phyloP scores from a whole-genome alignment of 257 asterid species.

The Cinchona pubescens region DNA sequence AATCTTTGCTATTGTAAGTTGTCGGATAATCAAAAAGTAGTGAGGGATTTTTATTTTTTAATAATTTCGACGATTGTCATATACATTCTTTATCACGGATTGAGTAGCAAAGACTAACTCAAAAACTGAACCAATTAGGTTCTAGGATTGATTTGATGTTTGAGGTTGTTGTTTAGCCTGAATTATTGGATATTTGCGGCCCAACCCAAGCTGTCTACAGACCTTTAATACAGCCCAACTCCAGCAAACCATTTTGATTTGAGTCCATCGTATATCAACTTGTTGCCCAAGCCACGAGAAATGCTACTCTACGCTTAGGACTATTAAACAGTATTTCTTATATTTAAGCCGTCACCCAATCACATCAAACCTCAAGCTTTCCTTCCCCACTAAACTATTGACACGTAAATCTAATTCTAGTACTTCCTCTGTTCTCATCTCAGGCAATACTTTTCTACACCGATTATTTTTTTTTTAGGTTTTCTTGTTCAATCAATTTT shows the following conservation, averaged over 20 bases:
- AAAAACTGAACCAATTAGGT: too few species aligned
- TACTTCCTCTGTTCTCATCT: background rate
- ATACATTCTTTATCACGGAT: too few species aligned
- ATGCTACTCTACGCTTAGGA: background rate
- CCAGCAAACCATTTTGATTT: background rate
- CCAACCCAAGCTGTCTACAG: background rate
- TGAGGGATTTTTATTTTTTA: too few species aligned
- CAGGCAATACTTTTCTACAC: background rate
- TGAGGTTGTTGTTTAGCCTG: too few species aligned
- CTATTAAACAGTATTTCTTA: background rate
- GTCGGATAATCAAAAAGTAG: too few species aligned
- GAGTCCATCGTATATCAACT: background rate
- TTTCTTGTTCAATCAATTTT: background rate
- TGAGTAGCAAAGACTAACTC: too few species aligned
- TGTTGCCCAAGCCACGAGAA: background rate
- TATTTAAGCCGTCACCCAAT: background rate
- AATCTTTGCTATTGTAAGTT: too few species aligned
- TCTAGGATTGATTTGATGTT: too few species aligned
- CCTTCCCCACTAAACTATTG: background rate
- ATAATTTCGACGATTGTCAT: too few species aligned
- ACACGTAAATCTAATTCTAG: background rate
- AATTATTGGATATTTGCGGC: background rate
- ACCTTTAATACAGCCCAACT: background rate
- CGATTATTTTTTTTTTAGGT: background rate
- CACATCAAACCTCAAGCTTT: too few species aligned